Evolutionary conservation across 23 red algal genomes (phyloP).

Genomic region (Gracilaria domingensis): DNA sequence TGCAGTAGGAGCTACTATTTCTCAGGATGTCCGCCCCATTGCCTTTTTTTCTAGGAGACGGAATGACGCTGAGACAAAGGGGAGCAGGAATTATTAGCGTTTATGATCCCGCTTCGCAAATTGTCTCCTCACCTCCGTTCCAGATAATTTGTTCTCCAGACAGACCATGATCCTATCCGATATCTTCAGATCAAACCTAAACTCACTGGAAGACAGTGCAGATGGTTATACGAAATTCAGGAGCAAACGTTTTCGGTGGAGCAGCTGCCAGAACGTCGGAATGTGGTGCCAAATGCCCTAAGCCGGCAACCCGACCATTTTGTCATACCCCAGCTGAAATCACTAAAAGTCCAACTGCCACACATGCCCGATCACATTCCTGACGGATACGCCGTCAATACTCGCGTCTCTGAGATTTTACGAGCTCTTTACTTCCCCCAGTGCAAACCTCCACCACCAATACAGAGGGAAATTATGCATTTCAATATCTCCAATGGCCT

Average conservation of each 20-base stretch:
- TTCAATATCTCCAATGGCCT: not conserved
- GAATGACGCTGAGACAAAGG: not conserved
- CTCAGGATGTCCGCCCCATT: constrained; percentile 9
- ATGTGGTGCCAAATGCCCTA: not conserved
- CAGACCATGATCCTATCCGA: constrained; percentile 51
- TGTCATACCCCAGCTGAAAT: not conserved
- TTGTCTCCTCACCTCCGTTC: constrained; percentile 1
- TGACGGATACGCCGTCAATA: too few relatives aligned
- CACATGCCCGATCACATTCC: too few relatives aligned
- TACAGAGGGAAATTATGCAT: not conserved
- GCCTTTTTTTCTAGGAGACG: constrained; percentile 16
- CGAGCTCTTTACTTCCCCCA: too few relatives aligned
- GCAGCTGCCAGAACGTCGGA: not conserved
- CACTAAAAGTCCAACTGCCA: not conserved
- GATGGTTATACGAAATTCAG: constrained; percentile 32
- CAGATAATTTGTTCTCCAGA: constrained; percentile 10
- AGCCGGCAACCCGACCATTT: not conserved
- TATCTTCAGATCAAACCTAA: constrained; percentile 34
- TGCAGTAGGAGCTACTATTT: constrained; percentile 12
- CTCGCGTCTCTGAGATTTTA: too few relatives aligned
- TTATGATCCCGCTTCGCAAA: not conserved
- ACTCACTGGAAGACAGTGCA: not conserved
- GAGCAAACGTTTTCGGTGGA: not conserved
- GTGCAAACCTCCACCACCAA: not conserved
- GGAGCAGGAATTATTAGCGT: constrained; percentile 16